Conservation (phyloP, 345 rosid genomes). For the Mangifera indica region DNA sequence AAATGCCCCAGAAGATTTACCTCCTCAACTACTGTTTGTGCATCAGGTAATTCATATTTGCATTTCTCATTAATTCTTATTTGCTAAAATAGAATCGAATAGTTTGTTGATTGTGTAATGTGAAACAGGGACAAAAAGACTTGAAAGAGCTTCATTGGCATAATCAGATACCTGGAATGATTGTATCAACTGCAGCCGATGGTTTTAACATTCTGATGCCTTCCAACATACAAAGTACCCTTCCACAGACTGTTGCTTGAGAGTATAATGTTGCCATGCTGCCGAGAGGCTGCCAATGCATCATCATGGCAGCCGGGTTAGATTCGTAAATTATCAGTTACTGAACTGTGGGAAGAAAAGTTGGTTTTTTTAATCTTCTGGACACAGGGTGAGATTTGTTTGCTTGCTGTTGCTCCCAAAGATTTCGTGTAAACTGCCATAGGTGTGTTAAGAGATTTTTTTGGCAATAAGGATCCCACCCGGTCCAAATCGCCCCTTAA, state of each 20-base stretch:
- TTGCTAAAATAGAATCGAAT: slow-evolving; percentile 5
- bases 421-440: background rate
- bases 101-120: background rate
- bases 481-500: no score
- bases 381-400: background rate
- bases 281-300: slow-evolving; percentile 1
- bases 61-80: background rate
- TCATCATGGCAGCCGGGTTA: background rate
- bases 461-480: no score
- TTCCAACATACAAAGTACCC: slow-evolving; percentile 79
- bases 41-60: slow-evolving; percentile 62
- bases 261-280: background rate
- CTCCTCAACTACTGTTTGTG: slow-evolving; percentile 94
- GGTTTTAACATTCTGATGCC: slow-evolving; percentile 95
- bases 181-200: slow-evolving; percentile 75
- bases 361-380: background rate
- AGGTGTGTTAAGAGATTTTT: no score
- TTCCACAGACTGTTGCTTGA: slow-evolving; percentile 56
- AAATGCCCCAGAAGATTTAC: slow-evolving; percentile 76
- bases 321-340: background rate
- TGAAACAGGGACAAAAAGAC: slow-evolving; percentile 83
- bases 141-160: slow-evolving; percentile 98
- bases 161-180: slow-evolving; percentile 85
- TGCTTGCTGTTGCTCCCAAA: background rate
- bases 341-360: background rate